These are phyloP conservation scores for Cynanchum wilfordii DNA, from an alignment of 257 asterid genomes.

Conservation along the genomic window DNA sequence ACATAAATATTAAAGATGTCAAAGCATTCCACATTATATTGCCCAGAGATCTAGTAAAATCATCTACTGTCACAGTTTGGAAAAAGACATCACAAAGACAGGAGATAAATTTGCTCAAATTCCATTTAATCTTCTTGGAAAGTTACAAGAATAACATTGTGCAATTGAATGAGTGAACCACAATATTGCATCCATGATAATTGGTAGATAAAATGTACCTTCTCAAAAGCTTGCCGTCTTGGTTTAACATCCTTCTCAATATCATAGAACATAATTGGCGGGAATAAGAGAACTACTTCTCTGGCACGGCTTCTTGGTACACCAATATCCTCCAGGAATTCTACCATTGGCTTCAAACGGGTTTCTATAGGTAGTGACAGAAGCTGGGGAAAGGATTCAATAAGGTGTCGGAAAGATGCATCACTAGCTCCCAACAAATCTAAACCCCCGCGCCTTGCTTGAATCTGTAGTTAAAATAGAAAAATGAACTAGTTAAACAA, in stretches of 20 bases:
- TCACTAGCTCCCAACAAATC: constrained; percentile 48
- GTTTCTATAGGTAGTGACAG: constrained; percentile 52
- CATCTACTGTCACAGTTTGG: not conserved
- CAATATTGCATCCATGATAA: not conserved
- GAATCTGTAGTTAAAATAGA: constrained; percentile 42
- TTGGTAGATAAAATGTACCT: constrained; percentile 36
- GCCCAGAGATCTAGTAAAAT: not conserved
- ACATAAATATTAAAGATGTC: not conserved
- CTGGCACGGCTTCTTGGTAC: constrained; percentile 49
- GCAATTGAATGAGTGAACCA: not conserved
- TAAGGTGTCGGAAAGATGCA: constrained; percentile 61
- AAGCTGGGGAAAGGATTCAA: constrained; percentile 89
- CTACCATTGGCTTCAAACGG: constrained; percentile 48
- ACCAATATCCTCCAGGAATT: constrained; percentile 58
- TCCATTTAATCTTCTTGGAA: not conserved
- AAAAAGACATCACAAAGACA: not conserved
- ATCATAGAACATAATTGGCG: constrained; percentile 63
- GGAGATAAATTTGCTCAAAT: not conserved
- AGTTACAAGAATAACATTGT: not conserved
- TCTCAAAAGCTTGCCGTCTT: constrained; percentile 45
- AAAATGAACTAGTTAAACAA: not conserved
- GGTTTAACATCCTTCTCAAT: constrained; percentile 67
- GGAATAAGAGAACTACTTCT: constrained; percentile 56
- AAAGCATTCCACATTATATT: not conserved
- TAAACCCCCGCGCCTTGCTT: constrained; percentile 96